These are phyloP conservation scores for Yamadazyma blattariae DNA, from an alignment of 1,139 yeast species.

Conservation along the genomic window DNA sequence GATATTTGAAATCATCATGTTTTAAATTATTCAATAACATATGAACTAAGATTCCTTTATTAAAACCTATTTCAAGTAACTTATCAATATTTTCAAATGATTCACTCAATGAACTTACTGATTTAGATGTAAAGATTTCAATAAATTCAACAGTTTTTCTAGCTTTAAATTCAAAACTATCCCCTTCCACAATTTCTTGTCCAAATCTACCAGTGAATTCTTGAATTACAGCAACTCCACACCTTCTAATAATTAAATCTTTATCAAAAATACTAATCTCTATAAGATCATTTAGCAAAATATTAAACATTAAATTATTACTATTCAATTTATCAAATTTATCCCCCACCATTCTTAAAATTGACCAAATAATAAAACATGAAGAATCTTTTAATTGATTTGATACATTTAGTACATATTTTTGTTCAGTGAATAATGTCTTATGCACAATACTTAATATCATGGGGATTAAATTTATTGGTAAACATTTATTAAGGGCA, in stretches of 20 bases:
- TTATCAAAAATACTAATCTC: conserved; percentile 62
- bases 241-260: conserved; percentile 72
- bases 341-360: conserved; percentile 23
- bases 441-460: conserved; percentile 33
- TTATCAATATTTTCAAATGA: conserved; percentile 19
- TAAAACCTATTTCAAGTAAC: conserved; percentile 28
- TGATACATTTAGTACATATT: conserved; percentile 54
- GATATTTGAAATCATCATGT: conserved; percentile 29
- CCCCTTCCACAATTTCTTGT: conserved; percentile 12
- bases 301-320: conserved; percentile 16
- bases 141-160: conserved; percentile 48
- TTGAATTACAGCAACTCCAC: conserved; percentile 84
- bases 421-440: conserved; percentile 55
- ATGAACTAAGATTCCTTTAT: conserved; percentile 23
- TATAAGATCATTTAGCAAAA: conserved; percentile 43
- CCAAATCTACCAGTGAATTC: conserved; percentile 82
- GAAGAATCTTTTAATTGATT: conserved; percentile 79
- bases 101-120: conserved; percentile 22
- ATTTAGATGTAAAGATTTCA: conserved; percentile 40
- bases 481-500: conserved; percentile 27
- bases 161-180: conserved; percentile 22
- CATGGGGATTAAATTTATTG: conserved; percentile 20
- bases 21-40: conserved; percentile 23
- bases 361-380: conserved; percentile 60
- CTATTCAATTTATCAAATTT: conserved; percentile 12